A percentile compares a stretch with the other conserved stretches of the same genome.
Evolutionary conservation across 2,329 filamentous ascomycete species (phyloP).

Genomic region (Penicillium glabrum): DNA sequence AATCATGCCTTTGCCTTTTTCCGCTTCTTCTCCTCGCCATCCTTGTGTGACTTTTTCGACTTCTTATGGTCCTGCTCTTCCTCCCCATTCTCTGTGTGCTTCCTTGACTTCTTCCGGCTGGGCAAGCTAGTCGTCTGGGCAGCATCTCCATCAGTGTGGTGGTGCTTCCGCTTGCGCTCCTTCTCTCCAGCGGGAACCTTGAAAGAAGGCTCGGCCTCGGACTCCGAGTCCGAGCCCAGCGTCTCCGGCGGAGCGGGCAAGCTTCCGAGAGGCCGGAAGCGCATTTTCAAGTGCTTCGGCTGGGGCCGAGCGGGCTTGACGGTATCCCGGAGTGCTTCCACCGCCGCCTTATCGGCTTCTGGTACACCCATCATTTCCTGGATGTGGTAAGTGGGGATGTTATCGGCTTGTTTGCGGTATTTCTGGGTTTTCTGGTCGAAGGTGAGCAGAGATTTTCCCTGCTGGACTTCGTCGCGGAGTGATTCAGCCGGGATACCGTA

Average conservation of each 20-base stretch:
- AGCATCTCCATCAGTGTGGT: conserved; percentile 30
- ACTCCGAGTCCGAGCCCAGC: conserved; percentile 39
- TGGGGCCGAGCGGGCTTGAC: conserved; percentile 41
- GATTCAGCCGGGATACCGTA: conserved; percentile 42
- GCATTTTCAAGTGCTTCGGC: conserved; percentile 46
- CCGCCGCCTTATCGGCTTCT: conserved; percentile 23
- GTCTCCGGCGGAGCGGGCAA: conserved; percentile 31
- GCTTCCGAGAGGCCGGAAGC: conserved; percentile 46
- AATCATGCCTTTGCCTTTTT: conserved; percentile 40
- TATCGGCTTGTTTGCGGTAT: conserved; percentile 29
- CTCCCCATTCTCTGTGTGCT: conserved; percentile 25
- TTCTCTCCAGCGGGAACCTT: conserved; percentile 34
- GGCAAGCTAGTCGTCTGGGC: conserved; percentile 24
- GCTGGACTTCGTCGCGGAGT: conserved; percentile 25
- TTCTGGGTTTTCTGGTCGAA: conserved; percentile 37
- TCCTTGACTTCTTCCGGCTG: conserved; percentile 44
- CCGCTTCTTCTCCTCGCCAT: conserved; percentile 41
- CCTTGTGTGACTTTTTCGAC: conserved; percentile 37
- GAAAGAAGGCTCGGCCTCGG: conserved; percentile 34
- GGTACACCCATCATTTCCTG: conserved; percentile 39
- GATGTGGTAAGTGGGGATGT: conserved; percentile 36
- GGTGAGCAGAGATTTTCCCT: conserved; percentile 35
- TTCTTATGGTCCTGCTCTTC: conserved; percentile 23
- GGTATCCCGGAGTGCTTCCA: conserved; percentile 26
- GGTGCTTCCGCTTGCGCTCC: conserved; percentile 40